Conservation (phyloP, 768 basidiomycete genomes). For the Boletus pseudopeckii region DNA sequence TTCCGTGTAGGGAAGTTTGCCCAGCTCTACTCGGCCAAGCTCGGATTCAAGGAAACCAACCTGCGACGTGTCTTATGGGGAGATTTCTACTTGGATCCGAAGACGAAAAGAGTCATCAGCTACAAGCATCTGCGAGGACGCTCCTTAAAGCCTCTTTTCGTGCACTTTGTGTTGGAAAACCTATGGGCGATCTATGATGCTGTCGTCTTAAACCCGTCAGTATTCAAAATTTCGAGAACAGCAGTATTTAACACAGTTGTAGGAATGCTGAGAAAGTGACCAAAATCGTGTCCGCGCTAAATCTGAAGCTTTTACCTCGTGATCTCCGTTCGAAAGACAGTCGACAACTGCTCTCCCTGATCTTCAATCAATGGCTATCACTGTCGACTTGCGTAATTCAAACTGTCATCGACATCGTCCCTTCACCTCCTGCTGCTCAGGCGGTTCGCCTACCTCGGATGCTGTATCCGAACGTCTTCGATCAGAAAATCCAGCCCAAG, state of each 20-base stretch:
- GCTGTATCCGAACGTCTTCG: slow-evolving; percentile 77
- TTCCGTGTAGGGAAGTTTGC: slow-evolving; percentile 94
- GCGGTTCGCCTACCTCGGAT: slow-evolving; percentile 83
- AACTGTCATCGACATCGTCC: slow-evolving; percentile 89
- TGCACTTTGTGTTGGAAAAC: slow-evolving; percentile 96
- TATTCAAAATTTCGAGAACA: slow-evolving; percentile 15
- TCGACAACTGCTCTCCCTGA: slow-evolving; percentile 74
- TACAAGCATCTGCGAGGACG: slow-evolving; percentile 87
- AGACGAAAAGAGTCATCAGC: slow-evolving; percentile 89
- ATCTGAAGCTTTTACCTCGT: slow-evolving; percentile 78
- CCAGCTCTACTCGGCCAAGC: slow-evolving; percentile 83
- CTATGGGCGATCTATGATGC: slow-evolving; percentile 97
- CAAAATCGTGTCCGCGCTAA: slow-evolving; percentile 83
- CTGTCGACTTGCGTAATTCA: slow-evolving; percentile 92
- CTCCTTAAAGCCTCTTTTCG: slow-evolving; percentile 89
- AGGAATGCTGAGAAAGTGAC: slow-evolving; percentile 87
- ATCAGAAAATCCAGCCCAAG: slow-evolving; percentile 55
- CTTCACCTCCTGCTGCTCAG: slow-evolving; percentile 81
- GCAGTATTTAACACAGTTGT: slow-evolving; percentile 11
- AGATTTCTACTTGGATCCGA: slow-evolving; percentile 95
- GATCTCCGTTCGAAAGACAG: slow-evolving; percentile 92
- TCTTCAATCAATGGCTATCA: slow-evolving; percentile 96
- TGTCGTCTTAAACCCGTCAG: slow-evolving; percentile 84
- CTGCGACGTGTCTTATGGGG: slow-evolving; percentile 91
- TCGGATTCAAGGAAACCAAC: slow-evolving; percentile 87